phyloP scores from a whole-genome alignment of 2,329 filamentous ascomycete genomes.

The Ophiostoma triangulosporum region DNA sequence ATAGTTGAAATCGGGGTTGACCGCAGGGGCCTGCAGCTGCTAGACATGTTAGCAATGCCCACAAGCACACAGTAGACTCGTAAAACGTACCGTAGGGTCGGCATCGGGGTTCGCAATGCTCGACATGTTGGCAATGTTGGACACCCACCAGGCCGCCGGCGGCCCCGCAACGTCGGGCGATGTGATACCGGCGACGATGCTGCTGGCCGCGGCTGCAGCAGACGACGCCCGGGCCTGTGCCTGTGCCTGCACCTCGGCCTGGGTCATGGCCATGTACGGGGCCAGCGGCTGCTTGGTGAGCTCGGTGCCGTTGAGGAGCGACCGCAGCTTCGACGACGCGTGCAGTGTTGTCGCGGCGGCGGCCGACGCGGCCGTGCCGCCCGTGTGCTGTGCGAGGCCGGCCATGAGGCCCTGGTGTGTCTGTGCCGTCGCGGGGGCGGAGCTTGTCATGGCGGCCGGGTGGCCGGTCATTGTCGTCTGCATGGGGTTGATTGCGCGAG shows the following conservation, averaged over 20 bases:
- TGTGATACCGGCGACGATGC: background rate
- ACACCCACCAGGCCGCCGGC: conserved; percentile 18
- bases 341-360: background rate
- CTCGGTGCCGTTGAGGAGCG: conserved; percentile 3
- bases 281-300: conserved; percentile 10
- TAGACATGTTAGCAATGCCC: background rate
- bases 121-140: conserved; percentile 15
- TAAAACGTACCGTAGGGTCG: conserved; percentile 6
- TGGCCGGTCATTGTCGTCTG: conserved; percentile 1
- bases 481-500: background rate
- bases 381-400: background rate
- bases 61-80: background rate
- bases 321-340: background rate
- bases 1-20: conserved; percentile 15
- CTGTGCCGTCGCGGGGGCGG: background rate
- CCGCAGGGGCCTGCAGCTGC: conserved; percentile 8
- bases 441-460: background rate
- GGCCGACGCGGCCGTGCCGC: background rate
- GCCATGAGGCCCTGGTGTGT: background rate
- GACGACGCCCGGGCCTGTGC: background rate
- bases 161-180: conserved; percentile 3
- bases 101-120: conserved; percentile 11
- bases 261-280: conserved; percentile 12
- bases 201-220: background rate
- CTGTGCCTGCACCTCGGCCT: conserved; percentile 1